phyloP scores from a whole-genome alignment of 2,329 filamentous ascomycete species.

The Paecilomyces sp. region DNA sequence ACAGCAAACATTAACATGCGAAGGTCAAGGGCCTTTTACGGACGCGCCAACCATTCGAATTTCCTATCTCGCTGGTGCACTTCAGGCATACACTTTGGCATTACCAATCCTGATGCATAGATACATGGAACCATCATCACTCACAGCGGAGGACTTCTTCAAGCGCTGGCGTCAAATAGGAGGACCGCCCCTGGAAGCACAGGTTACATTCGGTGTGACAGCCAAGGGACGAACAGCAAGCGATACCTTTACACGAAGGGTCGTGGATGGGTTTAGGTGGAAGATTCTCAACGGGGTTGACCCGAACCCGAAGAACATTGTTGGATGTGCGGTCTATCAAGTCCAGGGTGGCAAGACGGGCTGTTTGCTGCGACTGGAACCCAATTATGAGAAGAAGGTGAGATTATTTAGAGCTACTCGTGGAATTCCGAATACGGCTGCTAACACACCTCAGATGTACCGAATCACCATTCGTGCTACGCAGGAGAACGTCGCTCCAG shows the following conservation, averaged over 20 bases:
- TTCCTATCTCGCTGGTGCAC: conserved; percentile 85
- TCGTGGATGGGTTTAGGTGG: conserved; percentile 83
- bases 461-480: conserved; percentile 90
- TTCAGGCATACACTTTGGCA: conserved; percentile 88
- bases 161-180: conserved; percentile 99
- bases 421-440: conserved; percentile 3
- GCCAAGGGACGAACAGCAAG: conserved; percentile 59
- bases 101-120: conserved; percentile 85
- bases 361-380: conserved; percentile 86
- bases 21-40: conserved; percentile 71
- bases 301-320: conserved; percentile 87
- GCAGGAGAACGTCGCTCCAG: conserved; percentile 75
- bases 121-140: conserved; percentile 88
- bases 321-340: conserved; percentile 78
- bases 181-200: conserved; percentile 75
- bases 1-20: conserved; percentile 92
- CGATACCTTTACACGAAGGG: conserved; percentile 61
- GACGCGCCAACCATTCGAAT: conserved; percentile 87
- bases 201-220: conserved; percentile 70
- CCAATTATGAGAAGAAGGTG: conserved; percentile 86
- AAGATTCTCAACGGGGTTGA: conserved; percentile 79
- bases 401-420: neutral
- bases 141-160: conserved; percentile 91
- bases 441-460: conserved; percentile 64
- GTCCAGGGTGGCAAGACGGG: conserved; percentile 80